Base-by-base conservation (phyloP, 331 rosid species). In the Malus hybrid region DNA sequence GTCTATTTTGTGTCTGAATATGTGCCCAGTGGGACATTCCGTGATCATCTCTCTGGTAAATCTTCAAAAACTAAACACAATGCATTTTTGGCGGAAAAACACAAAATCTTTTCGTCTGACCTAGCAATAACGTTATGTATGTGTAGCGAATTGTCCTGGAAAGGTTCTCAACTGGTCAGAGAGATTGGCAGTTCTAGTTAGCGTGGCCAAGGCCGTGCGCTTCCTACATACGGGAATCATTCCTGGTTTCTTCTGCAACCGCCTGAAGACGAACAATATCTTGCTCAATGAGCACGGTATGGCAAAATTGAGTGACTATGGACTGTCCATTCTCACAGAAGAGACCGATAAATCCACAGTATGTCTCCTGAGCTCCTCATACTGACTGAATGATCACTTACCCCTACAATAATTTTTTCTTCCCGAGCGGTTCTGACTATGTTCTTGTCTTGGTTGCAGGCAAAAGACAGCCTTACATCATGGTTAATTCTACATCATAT, bases 181-280 rank as follows among this genome's bases (percentile, higher is more conserved):
- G 84, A 72, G 99, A 74, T 69, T 95, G 64, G 76, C 84, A 46
- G 82, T 88, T 71, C 80, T 92, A 71, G 76, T 87, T 28, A 83
- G 89, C 70, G 81, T 90, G 77, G 96, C 98, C 79, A 95, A 92
- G 81, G 99, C 96, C 68, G 87, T 95, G 8, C 92, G 88, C 76
- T 95, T 90, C 77, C 78, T 95, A 63, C 99, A 95, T 74, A 89
- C 97, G 12, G 98, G 99, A 79, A 82, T 92, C 72, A 95, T 90
- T 76, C 99, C 99, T n/a, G 99, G 97, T 76, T 95, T 95, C 89
- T 80, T 86, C 74, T 86, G 77, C 72, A 95, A 95, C 64, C 60
- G 91, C 60, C 86, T 95, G 16, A 92, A 90, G 89, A 80, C 78
- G 9, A 88, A 86, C 39, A 92, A 89, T 74, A 84, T 95, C 80